A percentile compares a stretch with the other conserved stretches of the same genome.
These are phyloP conservation scores for Crataegus laevigata DNA, from an alignment of 306 rosid genomes.

Conservation along the genomic window DNA sequence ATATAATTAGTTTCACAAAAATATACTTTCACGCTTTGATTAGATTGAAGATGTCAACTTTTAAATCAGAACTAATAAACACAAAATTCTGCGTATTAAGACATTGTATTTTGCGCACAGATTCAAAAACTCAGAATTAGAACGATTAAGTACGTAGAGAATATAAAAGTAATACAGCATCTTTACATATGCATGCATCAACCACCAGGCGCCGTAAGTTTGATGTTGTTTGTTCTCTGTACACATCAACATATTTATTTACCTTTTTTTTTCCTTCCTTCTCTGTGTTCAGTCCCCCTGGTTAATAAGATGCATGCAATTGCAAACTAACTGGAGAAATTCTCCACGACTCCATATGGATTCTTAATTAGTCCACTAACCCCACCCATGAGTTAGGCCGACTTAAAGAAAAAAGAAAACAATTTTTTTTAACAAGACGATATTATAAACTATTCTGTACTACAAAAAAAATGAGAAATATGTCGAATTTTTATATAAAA, in stretches of 20 bases:
- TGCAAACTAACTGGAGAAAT: not conserved
- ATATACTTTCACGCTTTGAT: too few species aligned
- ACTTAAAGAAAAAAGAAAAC: not conserved
- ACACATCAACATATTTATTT: not conserved
- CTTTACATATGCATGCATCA: too few species aligned
- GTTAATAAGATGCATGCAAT: slow-evolving; percentile 17
- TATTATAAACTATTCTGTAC: too few species aligned
- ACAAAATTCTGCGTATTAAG: too few species aligned
- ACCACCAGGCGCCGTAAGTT: not conserved
- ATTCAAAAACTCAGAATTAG: not conserved
- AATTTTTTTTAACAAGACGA: too few species aligned
- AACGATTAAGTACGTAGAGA: too few species aligned
- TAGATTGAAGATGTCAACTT: not conserved
- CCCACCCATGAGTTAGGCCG: slow-evolving; percentile 20
- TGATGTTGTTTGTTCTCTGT: not conserved
- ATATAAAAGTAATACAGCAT: too few species aligned
- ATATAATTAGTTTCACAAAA: too few species aligned
- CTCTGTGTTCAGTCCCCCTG: not conserved
- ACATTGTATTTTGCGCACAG: not conserved
- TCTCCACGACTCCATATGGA: slow-evolving; percentile 7
- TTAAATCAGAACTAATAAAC: not conserved
- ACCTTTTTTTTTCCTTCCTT: not conserved
- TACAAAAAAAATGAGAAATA: too few species aligned
- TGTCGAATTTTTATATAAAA: too few species aligned
- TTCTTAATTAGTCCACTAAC: slow-evolving; percentile 16